Percentiles rank a stretch among this genome's conserved stretches.
These are phyloP conservation scores for Dovyalis caffra DNA, from an alignment of 345 rosid species.

Conservation along the genomic window DNA sequence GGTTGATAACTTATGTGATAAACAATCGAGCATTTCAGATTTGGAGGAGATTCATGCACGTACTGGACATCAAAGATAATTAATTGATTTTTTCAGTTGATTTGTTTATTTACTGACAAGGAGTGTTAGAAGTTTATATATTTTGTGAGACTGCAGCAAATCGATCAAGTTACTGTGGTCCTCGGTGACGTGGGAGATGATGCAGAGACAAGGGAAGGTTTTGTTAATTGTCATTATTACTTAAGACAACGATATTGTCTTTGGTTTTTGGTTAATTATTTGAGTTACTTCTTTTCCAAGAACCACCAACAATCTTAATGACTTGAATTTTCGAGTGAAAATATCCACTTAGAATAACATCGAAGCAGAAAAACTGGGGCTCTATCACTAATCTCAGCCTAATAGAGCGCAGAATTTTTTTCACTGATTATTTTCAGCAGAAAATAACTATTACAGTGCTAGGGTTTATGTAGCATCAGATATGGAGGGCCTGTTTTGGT, in stretches of 20 bases:
- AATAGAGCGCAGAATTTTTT: background rate
- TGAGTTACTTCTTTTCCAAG: background rate
- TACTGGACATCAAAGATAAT: background rate
- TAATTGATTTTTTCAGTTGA: background rate
- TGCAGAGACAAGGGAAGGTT: background rate
- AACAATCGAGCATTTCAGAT: background rate
- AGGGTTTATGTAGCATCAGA: too few species aligned
- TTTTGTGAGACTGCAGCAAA: conserved; percentile 3
- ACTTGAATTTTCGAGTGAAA: background rate
- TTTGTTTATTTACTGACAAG: background rate
- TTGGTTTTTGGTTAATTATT: background rate
- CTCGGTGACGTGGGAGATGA: background rate
- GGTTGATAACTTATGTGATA: background rate
- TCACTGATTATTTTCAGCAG: background rate
- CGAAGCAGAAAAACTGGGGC: too few species aligned
- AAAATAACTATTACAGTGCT: too few species aligned
- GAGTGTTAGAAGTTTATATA: background rate
- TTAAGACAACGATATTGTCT: background rate
- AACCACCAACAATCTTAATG: too few species aligned
- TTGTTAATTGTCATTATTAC: background rate
- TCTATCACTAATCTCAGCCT: background rate
- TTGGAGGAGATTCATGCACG: background rate
- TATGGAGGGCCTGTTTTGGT: too few species aligned
- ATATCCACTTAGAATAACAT: too few species aligned
- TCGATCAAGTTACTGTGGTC: background rate